Percentiles rank a stretch among this genome's conserved stretches.
These are phyloP conservation scores for Penicillium polonicum DNA, from an alignment of 2,329 filamentous ascomycete species.

Conservation along the genomic window DNA sequence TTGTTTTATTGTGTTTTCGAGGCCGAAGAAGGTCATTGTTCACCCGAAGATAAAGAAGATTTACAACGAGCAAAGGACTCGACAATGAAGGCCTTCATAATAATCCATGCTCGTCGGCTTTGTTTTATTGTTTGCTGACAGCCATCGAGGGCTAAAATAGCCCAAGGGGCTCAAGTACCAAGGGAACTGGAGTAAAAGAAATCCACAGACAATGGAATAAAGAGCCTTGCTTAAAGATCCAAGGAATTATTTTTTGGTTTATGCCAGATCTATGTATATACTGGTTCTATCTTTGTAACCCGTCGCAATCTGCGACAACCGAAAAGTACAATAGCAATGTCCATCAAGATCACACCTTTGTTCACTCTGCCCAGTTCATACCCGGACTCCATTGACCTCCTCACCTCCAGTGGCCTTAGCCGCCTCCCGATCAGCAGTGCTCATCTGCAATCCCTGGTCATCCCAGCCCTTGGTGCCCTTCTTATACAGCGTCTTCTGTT, in stretches of 20 bases:
- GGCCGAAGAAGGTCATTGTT: not conserved
- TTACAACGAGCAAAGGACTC: not conserved
- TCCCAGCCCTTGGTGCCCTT: conserved; percentile 45
- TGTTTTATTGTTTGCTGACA: conserved; percentile 3
- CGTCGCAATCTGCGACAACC: not conserved
- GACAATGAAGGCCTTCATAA: not conserved
- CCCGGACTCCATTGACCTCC: conserved; percentile 34
- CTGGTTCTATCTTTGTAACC: conserved; percentile 6
- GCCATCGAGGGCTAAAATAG: not conserved
- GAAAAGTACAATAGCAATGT: conserved; percentile 3
- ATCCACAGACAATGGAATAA: not conserved
- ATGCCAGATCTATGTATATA: conserved; percentile 10
- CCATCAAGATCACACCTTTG: not conserved
- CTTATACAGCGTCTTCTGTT: conserved; percentile 42
- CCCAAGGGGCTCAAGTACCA: not conserved
- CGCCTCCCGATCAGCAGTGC: conserved; percentile 35
- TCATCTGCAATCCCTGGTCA: conserved; percentile 43
- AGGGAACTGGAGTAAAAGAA: not conserved
- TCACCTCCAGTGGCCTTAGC: conserved; percentile 35
- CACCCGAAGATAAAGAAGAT: not conserved
- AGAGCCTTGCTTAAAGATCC: not conserved
- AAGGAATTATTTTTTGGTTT: not conserved
- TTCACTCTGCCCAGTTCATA: conserved; percentile 18
- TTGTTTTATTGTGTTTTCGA: not conserved
- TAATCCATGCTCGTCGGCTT: not conserved